Base-by-base conservation (phyloP, 306 rosid species). In the Purshia tridentata region DNA sequence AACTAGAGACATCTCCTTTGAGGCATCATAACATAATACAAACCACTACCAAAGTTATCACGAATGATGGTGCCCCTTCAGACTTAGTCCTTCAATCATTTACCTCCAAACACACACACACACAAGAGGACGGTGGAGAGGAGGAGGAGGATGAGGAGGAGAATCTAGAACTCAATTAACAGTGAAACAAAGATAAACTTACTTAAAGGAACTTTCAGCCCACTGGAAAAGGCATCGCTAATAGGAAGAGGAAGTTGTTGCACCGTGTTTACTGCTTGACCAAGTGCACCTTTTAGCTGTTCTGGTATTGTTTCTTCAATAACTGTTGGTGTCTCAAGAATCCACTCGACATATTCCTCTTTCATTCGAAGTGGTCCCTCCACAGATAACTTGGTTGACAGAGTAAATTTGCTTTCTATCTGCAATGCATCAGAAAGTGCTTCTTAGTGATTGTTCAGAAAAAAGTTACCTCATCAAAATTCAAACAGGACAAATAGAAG, bases 341-440 rank as follows among this genome's bases (percentile, higher is more conserved):
- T 65, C 79, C 95, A 96, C 81, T 94, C 99, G 65, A 80, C 88
- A 76, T 85, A 91, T 83, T 91, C 97, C 89, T 91, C 99, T 83
- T 86, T 94, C 91, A 94, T 67, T 72, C 99, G 88, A 82, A 94
- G 89, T 44, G 99, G 93, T 19, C 99, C 99, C 84, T 94, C 99
- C 67, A 94, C 92, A 42, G 88, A 68, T 76, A 94, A 82, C 85
- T 76, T 91, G 73, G 89, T 83, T 70, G 90, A 85, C 72, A 94
- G 83, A 72, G 70, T 68, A 74, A 91, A 40, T 78, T 80, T 90
- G 90, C 76, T 85, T 77, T 94, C 96, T 50, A 94, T 84, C 99
- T 94, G 86, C 86, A 81, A 65, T 40, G 18, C 18, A 56, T 15
- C 75, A 70, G 8, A 60, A 45, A 49, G 53, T 35, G 56, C 74